A percentile compares a stretch with the other conserved stretches of the same genome.
Evolutionary conservation across 208 protist genomes (phyloP).

Genomic region (Leishmania martiniquensis): DNA sequence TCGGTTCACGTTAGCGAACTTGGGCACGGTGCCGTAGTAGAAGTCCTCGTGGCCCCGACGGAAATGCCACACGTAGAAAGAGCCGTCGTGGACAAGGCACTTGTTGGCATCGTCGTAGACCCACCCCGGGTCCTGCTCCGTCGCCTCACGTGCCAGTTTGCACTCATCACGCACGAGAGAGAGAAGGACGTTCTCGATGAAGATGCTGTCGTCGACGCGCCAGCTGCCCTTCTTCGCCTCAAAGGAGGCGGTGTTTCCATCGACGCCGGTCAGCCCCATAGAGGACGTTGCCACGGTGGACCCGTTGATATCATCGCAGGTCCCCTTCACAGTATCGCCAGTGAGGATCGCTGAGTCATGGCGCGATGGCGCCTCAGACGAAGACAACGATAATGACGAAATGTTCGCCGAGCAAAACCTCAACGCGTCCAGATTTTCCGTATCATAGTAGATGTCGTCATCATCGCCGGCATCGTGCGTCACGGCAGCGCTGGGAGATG

Average conservation of each 20-base stretch:
- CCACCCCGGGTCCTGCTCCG: slow-evolving; percentile 52
- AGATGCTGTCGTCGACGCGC: slow-evolving; percentile 40
- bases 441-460: neutral
- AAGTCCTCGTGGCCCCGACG: slow-evolving; percentile 45
- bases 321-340: neutral
- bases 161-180: slow-evolving; percentile 76
- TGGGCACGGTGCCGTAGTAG: slow-evolving; percentile 75
- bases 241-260: no score
- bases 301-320: neutral
- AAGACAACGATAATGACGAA: neutral
- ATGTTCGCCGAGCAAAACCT: neutral
- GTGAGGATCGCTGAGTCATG: neutral
- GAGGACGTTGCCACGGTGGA: neutral
- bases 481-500: neutral
- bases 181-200: slow-evolving; percentile 66
- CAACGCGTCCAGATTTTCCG: neutral
- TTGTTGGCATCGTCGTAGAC: slow-evolving; percentile 34
- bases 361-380: neutral
- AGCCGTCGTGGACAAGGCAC: slow-evolving; percentile 44
- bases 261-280: neutral
- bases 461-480: neutral
- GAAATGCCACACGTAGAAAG: slow-evolving; percentile 76
- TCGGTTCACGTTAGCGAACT: slow-evolving; percentile 60
- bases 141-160: slow-evolving; percentile 63
- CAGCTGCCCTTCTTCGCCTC: slow-evolving; percentile 35